Evolutionary conservation across 1,139 yeast species (phyloP), one percentile per base, ranked within the genome.

Genomic region (Suhomyces maxii): DNA sequence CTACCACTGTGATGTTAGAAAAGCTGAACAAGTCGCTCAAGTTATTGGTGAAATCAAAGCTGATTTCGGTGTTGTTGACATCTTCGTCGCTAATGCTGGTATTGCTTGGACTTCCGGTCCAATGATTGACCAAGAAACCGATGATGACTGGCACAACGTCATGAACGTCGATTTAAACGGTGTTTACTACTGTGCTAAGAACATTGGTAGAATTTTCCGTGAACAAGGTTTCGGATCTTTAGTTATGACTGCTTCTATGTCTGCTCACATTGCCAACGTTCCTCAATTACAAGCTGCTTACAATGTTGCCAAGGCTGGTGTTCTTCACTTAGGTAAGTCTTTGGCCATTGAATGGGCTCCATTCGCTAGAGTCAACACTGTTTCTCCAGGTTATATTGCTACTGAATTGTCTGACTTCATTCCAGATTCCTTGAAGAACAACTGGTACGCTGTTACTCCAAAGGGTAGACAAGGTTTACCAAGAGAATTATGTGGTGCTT

Each of bases 231-330:
- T 58, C 37, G 79, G 87, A 33, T 73, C 83, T n/a, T 64, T 80
- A 52, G 71, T 82, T 50, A 79, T 80, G 71, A 79, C 83, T 41
- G 84, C 84, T 8, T 79, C 84, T 43, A 81, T 81, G 84, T 80
- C 86, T 34, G 86, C 81, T 37, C 79, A 79, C 59, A 80, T 82
- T 57, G 86, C 80, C 55, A 82, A 82, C 64, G 80, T 80, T 59
- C 87, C 87, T 40, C 83, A 82, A 63, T 80, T 80, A 44, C 86
- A 82, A 64, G 73, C 80, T 46, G 78, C 79, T 25, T 80, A 79
- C 71, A 80, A 80, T 58, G 83, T 80, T 37, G 77, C 68, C 45
- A 65, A 65, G 58, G 68, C 68, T 35, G 69, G 60, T 48, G 68
- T 63, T 13, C 54, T 63, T 44, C 68, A 64, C 51, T 59, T 65